These are phyloP conservation scores for Pseudopyrenochaeta lycopersici DNA, from an alignment of 2,329 filamentous ascomycete species.

Conservation along the genomic window DNA sequence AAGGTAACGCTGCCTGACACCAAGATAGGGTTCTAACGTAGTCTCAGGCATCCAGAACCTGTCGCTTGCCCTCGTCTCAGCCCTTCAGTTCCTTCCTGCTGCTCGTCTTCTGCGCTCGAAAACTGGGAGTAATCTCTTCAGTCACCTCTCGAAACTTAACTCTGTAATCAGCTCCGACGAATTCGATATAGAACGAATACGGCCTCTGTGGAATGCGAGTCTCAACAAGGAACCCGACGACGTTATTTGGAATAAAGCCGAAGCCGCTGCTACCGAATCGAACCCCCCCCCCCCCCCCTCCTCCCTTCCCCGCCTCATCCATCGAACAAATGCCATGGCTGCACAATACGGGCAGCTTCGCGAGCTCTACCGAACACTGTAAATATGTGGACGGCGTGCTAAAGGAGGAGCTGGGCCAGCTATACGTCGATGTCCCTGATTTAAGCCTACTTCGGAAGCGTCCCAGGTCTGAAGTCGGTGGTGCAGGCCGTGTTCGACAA, in stretches of 20 bases:
- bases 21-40: too few relatives aligned
- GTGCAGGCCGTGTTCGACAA: slow-evolving; percentile 26
- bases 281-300: slow-evolving; percentile 46
- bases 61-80: too few relatives aligned
- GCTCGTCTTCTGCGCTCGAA: too few relatives aligned
- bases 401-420: slow-evolving; percentile 24
- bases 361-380: slow-evolving; percentile 25
- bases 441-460: slow-evolving; percentile 32
- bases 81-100: too few relatives aligned
- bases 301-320: slow-evolving; percentile 26
- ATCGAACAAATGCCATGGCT: slow-evolving; percentile 39
- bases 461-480: slow-evolving; percentile 17
- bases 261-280: slow-evolving; percentile 48
- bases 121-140: too few relatives aligned
- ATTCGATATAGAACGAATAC: too few relatives aligned
- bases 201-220: slow-evolving; percentile 4
- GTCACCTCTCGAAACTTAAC: too few relatives aligned
- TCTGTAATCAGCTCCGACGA: too few relatives aligned
- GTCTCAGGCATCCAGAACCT: too few relatives aligned
- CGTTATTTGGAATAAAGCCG: slow-evolving; percentile 38
- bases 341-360: slow-evolving; percentile 27
- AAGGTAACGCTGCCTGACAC: too few relatives aligned
- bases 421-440: slow-evolving; percentile 28
- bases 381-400: slow-evolving; percentile 27
- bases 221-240: slow-evolving; percentile 13